Evolutionary conservation across 768 basidiomycete species (phyloP).

Genomic region (Gautieria morchelliformis): DNA sequence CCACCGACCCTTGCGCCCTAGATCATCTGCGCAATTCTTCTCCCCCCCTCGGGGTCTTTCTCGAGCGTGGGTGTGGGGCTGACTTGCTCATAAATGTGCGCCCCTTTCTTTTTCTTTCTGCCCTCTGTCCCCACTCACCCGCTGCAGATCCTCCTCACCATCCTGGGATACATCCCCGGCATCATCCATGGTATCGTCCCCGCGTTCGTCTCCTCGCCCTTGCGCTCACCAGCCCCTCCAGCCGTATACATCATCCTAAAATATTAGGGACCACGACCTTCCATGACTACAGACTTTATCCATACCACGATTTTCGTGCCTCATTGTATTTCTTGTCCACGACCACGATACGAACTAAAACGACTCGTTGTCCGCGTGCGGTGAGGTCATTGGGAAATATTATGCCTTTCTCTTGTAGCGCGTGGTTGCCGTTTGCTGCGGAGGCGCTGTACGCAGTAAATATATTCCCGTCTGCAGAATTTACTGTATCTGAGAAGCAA

Average conservation of each 20-base stretch:
- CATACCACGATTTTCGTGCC: too few relatives aligned
- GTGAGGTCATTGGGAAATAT: too few relatives aligned
- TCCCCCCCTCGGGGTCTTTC: slow-evolving; percentile 85
- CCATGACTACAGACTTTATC: too few relatives aligned
- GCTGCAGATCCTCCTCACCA: slow-evolving; percentile 28
- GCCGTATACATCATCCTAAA: slow-evolving; percentile 79
- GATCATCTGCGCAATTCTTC: slow-evolving; percentile 56
- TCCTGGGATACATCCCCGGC: slow-evolving; percentile 74
- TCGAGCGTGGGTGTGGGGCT: slow-evolving; percentile 74
- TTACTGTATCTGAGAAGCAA: too few relatives aligned
- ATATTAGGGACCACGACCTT: slow-evolving; percentile 4
- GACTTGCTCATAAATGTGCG: slow-evolving; percentile 77
- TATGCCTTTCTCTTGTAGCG: too few relatives aligned
- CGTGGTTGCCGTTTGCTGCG: too few relatives aligned
- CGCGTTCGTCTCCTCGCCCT: slow-evolving; percentile 10
- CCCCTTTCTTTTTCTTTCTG: not conserved
- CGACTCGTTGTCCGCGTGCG: too few relatives aligned
- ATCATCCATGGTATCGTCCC: slow-evolving; percentile 51
- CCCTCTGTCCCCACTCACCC: not conserved
- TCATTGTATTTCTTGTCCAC: too few relatives aligned
- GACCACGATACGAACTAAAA: too few relatives aligned
- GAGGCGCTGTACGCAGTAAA: too few relatives aligned
- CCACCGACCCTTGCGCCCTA: slow-evolving; percentile 13
- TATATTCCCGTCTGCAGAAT: too few relatives aligned
- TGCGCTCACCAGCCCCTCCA: slow-evolving; percentile 17